phyloP scores from a whole-genome alignment of 352 stramenopile species.

The Globisporangium sylvaticum region DNA sequence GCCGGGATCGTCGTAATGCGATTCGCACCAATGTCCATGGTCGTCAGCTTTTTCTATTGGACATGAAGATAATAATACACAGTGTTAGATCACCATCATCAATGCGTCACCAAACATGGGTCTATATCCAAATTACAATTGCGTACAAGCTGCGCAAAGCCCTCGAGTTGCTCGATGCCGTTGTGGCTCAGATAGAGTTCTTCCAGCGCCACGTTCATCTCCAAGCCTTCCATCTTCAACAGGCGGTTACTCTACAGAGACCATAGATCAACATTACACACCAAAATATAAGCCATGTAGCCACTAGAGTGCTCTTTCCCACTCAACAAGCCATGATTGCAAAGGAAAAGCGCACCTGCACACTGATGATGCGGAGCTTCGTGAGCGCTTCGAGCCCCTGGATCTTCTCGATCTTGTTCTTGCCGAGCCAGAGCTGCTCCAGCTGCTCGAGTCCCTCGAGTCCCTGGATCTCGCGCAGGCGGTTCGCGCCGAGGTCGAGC shows the following conservation, averaged over 20 bases:
- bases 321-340: constrained; percentile 3
- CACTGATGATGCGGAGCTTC: constrained; percentile 87
- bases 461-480: constrained; percentile 91
- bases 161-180: constrained; percentile 88
- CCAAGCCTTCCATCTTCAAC: constrained; percentile 89
- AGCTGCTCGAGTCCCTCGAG: constrained; percentile 87
- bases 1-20: constrained; percentile 62
- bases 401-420: constrained; percentile 97
- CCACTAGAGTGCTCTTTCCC: not conserved
- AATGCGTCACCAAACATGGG: not conserved
- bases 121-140: not conserved
- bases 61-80: constrained; percentile 3
- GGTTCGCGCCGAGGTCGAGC: constrained; percentile 96
- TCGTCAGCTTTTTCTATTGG: constrained; percentile 49
- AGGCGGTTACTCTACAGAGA: constrained; percentile 93
- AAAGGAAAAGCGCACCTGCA: constrained; percentile 35
- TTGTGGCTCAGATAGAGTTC: constrained; percentile 99
- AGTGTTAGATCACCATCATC: not conserved
- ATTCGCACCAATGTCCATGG: constrained; percentile 82
- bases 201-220: constrained; percentile 83
- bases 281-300: not conserved
- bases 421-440: constrained; percentile 96
- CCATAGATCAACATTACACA: not conserved
- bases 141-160: constrained; percentile 68
- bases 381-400: constrained; percentile 77